A percentile compares a stretch with the other conserved stretches of the same genome.
phyloP scores from a whole-genome alignment of 2,329 filamentous ascomycete species.

The Fulvia fulva region DNA sequence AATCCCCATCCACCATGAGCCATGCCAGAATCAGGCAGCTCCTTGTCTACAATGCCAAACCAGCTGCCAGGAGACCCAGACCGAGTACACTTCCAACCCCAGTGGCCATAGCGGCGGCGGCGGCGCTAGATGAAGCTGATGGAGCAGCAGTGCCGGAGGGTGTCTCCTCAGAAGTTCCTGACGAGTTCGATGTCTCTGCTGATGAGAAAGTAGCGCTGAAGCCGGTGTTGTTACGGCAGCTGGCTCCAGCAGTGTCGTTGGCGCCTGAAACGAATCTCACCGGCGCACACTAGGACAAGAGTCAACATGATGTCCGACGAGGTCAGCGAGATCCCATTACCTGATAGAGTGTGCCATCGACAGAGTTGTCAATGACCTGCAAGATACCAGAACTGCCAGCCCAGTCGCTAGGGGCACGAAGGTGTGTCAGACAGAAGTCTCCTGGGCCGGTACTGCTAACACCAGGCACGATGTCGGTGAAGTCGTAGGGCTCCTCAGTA shows the following conservation, averaged over 20 bases:
- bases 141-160: neutral
- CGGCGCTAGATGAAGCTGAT: conserved; percentile 10
- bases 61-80: conserved; percentile 20
- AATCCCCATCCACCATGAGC: neutral
- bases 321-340: conserved; percentile 14
- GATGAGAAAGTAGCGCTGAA: conserved; percentile 26
- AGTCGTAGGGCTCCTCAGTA: conserved; percentile 30
- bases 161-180: neutral
- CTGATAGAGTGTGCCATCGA: conserved; percentile 32
- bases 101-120: conserved; percentile 16
- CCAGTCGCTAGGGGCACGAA: conserved; percentile 26
- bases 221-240: conserved; percentile 27
- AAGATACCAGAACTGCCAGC: conserved; percentile 28
- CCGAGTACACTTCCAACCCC: conserved; percentile 20
- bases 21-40: neutral
- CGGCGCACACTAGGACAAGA: conserved; percentile 27
- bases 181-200: conserved; percentile 1
- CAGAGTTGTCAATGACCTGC: conserved; percentile 29
- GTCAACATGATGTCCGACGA: neutral
- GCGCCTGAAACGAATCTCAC: conserved; percentile 30
- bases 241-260: conserved; percentile 26
- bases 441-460: conserved; percentile 28
- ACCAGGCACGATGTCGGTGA: conserved; percentile 26
- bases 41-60: conserved; percentile 18
- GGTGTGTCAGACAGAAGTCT: conserved; percentile 26